Evolutionary conservation across 306 rosid species (phyloP).

Genomic region (Corylus americana): DNA sequence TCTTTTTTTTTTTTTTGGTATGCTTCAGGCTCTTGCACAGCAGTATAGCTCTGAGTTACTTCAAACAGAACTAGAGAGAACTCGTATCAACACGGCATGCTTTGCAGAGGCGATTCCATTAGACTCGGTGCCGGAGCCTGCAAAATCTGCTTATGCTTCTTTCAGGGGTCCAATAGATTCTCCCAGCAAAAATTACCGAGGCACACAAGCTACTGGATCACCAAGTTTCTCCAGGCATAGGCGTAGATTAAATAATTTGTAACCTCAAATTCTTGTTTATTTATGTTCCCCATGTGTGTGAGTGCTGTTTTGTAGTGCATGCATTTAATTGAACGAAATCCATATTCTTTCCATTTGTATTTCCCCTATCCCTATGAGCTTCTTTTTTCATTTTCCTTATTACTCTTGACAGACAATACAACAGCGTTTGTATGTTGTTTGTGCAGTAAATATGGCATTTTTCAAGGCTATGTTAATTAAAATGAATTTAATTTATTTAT

Average conservation of each 20-base stretch:
- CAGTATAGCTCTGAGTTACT: conserved; percentile 87
- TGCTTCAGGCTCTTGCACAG: conserved; percentile 83
- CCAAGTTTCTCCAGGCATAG: conserved; percentile 67
- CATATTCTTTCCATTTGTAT: conserved; percentile 31
- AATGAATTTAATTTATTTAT: too few relatives aligned
- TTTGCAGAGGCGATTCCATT: conserved; percentile 76
- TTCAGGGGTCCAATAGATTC: conserved; percentile 65
- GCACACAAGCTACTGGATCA: conserved; percentile 56
- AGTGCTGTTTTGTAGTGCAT: conserved; percentile 41
- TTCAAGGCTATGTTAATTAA: conserved; percentile 9
- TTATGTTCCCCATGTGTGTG: conserved; percentile 27
- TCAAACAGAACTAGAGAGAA: conserved; percentile 87
- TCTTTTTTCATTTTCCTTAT: conserved; percentile 5
- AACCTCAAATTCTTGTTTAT: conserved; percentile 34
- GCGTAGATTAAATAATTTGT: conserved; percentile 48
- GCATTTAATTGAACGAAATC: conserved; percentile 30
- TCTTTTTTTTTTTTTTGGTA: neutral
- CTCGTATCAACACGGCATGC: conserved; percentile 95
- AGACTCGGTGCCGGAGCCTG: conserved; percentile 73
- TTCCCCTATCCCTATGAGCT: neutral
- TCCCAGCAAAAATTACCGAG: conserved; percentile 57
- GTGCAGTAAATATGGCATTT: conserved; percentile 22
- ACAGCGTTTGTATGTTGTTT: conserved; percentile 27
- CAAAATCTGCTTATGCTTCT: conserved; percentile 70
- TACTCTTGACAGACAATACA: conserved; percentile 27